Evolutionary conservation across 768 basidiomycete species (phyloP).

Genomic region (Lepiota venenata): DNA sequence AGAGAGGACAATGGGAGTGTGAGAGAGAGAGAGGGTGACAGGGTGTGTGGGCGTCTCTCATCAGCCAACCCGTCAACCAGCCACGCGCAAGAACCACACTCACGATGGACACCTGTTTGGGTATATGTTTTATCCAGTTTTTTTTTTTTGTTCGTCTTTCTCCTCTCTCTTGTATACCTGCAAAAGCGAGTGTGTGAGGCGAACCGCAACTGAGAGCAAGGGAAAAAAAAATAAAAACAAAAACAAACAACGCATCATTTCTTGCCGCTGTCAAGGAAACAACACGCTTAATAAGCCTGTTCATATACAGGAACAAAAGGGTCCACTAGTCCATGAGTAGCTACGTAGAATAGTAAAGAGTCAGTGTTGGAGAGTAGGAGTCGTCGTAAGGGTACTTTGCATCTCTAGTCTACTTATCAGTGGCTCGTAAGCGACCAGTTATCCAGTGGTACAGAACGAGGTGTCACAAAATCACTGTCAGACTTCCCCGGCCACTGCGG

Average conservation of each 20-base stretch:
- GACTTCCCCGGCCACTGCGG: conserved; percentile 87
- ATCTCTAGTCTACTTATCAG: conserved; percentile 32
- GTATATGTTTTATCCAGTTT: neutral
- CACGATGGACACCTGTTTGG: conserved; percentile 4
- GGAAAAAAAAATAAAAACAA: neutral
- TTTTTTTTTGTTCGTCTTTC: too few relatives aligned
- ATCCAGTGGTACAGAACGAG: conserved; percentile 64
- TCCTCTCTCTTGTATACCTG: neutral
- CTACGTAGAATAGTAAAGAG: conserved; percentile 1
- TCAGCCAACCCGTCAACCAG: conserved; percentile 7
- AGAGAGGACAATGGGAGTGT: too few relatives aligned
- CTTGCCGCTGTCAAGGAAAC: conserved; percentile 8
- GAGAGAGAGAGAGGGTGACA: conserved; percentile 15
- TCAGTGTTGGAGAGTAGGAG: neutral
- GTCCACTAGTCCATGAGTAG: neutral
- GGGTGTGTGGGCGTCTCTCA: conserved; percentile 1
- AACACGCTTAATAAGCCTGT: neutral
- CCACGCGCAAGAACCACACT: neutral
- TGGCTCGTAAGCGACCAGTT: conserved; percentile 82
- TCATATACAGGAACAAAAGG: neutral
- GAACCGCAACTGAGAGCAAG: neutral
- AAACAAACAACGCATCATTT: neutral
- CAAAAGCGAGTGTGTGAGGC: neutral
- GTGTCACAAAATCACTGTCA: conserved; percentile 57
- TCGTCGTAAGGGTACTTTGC: neutral